These are phyloP conservation scores for Pyrrhoderma lamaoense DNA, from an alignment of 1,284 basidiomycete genomes.

Conservation along the genomic window DNA sequence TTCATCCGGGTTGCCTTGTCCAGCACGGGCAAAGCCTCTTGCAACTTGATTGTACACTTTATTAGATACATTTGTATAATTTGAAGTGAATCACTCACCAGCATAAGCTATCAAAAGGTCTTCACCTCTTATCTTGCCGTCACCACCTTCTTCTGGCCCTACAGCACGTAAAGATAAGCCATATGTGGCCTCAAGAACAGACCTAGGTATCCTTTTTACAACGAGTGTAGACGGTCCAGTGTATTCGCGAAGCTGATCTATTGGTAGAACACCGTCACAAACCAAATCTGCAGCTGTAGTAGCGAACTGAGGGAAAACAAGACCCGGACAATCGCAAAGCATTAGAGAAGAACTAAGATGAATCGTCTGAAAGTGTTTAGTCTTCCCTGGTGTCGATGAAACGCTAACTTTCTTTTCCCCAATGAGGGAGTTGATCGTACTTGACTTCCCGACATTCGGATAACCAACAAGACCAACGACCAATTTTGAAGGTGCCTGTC, in stretches of 20 bases:
- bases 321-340: slow-evolving; percentile 98
- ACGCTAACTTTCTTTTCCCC: slow-evolving; percentile 97
- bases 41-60: slow-evolving; percentile 50
- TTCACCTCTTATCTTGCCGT: slow-evolving; percentile 71
- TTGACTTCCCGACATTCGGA: slow-evolving; percentile 97
- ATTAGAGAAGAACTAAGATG: slow-evolving; percentile 81
- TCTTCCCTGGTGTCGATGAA: slow-evolving; percentile 96
- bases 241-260: slow-evolving; percentile 96
- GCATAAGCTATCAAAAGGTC: slow-evolving; percentile 88
- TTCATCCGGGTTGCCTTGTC: slow-evolving; percentile 97
- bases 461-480: slow-evolving; percentile 96
- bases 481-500: slow-evolving; percentile 60
- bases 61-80: slow-evolving; percentile 6
- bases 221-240: slow-evolving; percentile 83
- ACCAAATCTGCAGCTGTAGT: slow-evolving; percentile 93
- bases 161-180: slow-evolving; percentile 73
- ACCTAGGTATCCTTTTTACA: slow-evolving; percentile 73
- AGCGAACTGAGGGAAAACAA: slow-evolving; percentile 98
- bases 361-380: slow-evolving; percentile 99
- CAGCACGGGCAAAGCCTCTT: slow-evolving; percentile 89
- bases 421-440: slow-evolving; percentile 93
- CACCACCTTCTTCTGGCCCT: slow-evolving; percentile 78
- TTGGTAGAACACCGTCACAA: slow-evolving; percentile 95
- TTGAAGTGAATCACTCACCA: slow-evolving; percentile 46
- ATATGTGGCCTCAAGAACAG: slow-evolving; percentile 87